phyloP scores from a whole-genome alignment of 2,329 filamentous ascomycete species.

The Aspergillus sp. region DNA sequence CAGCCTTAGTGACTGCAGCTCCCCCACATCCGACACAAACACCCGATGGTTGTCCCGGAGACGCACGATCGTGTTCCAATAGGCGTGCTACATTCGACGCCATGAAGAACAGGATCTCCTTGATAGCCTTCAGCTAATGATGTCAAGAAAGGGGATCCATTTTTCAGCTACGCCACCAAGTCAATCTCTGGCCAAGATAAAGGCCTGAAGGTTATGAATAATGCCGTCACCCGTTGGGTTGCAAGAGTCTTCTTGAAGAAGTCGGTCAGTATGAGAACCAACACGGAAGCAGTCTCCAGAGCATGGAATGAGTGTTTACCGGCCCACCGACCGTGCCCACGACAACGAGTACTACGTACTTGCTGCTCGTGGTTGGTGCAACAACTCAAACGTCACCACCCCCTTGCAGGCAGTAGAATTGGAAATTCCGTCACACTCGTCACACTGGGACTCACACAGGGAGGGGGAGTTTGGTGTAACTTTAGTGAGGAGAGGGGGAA shows the following conservation, averaged over 20 bases:
- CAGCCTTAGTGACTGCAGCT: conserved; percentile 11
- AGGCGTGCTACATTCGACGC: background rate
- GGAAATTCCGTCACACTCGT: background rate
- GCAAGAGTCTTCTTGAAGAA: background rate
- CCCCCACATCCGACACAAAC: conserved; percentile 26
- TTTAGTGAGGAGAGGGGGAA: background rate
- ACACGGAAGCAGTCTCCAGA: too few relatives aligned
- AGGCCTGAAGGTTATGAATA: background rate
- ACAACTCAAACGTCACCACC: background rate
- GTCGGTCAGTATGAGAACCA: too few relatives aligned
- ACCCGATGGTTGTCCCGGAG: conserved; percentile 24
- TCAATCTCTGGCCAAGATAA: background rate
- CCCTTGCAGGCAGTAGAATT: background rate
- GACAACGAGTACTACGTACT: background rate
- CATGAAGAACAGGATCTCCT: conserved; percentile 5
- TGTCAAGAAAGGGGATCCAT: conserved; percentile 1
- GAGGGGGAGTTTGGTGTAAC: background rate
- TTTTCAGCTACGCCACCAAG: conserved; percentile 7
- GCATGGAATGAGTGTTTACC: background rate
- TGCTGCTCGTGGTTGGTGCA: conserved; percentile 9
- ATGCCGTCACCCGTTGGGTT: background rate
- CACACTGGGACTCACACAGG: too few relatives aligned
- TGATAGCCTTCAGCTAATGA: conserved; percentile 3
- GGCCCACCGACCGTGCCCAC: background rate
- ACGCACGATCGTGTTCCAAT: conserved; percentile 11